phyloP scores from a whole-genome alignment of 768 basidiomycete genomes.

The Suillus luteus region DNA sequence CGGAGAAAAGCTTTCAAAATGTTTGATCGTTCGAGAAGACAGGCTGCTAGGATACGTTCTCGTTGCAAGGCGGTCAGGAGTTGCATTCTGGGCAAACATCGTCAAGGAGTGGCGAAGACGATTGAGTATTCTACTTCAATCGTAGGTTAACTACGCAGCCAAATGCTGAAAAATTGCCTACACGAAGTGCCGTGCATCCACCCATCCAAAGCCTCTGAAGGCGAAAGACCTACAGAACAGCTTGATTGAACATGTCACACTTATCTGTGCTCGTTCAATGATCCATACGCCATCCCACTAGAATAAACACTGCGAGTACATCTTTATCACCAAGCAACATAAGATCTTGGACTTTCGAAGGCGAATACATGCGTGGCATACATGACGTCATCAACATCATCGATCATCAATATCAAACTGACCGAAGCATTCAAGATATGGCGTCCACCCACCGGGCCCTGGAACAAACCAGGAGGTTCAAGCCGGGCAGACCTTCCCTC shows the following conservation, averaged over 20 bases:
- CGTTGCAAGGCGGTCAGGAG: no score
- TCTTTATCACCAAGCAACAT: neutral
- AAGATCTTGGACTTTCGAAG: neutral
- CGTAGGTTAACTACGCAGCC: neutral
- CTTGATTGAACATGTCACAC: neutral
- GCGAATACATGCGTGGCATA: neutral
- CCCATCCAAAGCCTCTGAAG: neutral
- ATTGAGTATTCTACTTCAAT: constrained; percentile 6
- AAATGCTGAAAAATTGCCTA: neutral
- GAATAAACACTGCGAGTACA: neutral
- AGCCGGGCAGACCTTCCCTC: neutral
- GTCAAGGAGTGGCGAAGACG: constrained; percentile 7
- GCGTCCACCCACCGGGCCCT: neutral
- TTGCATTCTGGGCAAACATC: no score
- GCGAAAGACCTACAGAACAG: neutral
- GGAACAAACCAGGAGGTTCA: neutral
- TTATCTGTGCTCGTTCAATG: neutral
- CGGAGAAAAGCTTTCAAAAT: neutral
- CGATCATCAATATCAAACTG: neutral
- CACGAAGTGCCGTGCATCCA: neutral
- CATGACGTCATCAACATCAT: neutral
- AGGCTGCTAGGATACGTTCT: constrained; percentile 2
- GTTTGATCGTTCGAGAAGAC: neutral
- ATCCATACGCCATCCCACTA: neutral
- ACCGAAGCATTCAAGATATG: neutral